Evolutionary conservation across 257 asterid species (phyloP).

Genomic region (Solanum etuberosum): DNA sequence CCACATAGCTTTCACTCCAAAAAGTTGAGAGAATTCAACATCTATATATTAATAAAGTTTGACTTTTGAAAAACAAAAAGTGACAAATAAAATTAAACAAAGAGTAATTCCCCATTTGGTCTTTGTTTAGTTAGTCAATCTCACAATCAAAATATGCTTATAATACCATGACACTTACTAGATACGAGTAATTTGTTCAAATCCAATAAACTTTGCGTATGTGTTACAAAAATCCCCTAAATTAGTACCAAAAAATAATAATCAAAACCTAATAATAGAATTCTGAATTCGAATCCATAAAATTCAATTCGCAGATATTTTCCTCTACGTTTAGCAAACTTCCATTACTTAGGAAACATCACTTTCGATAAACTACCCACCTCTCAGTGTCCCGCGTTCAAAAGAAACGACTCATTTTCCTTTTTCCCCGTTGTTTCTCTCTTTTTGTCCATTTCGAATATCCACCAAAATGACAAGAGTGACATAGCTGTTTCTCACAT

Average conservation of each 20-base stretch:
- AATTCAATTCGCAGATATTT: neutral
- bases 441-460: neutral
- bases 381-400: neutral
- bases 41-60: too few relatives aligned
- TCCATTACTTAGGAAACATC: neutral
- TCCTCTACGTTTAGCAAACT: neutral
- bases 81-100: too few relatives aligned
- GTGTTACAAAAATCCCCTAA: neutral
- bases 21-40: too few relatives aligned
- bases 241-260: too few relatives aligned
- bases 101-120: neutral
- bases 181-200: neutral
- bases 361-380: neutral
- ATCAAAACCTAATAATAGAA: neutral
- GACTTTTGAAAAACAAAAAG: too few relatives aligned
- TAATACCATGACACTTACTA: neutral
- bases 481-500: conserved; percentile 13
- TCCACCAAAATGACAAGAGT: neutral
- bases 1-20: too few relatives aligned
- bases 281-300: neutral
- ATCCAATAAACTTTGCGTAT: too few relatives aligned
- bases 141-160: neutral
- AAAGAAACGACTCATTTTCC: neutral
- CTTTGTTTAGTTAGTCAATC: neutral
- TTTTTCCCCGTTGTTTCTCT: neutral